phyloP scores from a whole-genome alignment of 495 filamentous ascomycete species.

The Annulohypoxylon stygium region DNA sequence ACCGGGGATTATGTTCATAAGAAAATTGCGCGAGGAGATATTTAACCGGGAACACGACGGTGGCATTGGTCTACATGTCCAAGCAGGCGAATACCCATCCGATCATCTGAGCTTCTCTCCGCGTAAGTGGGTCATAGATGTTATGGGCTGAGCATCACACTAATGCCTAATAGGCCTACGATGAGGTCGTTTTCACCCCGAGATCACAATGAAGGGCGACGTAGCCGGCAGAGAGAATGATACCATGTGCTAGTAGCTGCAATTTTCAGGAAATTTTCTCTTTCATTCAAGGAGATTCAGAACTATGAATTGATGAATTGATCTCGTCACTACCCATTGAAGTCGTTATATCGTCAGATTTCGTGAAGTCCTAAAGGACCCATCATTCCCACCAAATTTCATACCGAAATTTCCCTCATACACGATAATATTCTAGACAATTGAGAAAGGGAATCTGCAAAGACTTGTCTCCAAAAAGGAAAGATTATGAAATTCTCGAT shows the following conservation, averaged over 20 bases:
- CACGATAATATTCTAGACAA: background rate
- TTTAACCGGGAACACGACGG: too few relatives aligned
- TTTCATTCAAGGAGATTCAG: background rate
- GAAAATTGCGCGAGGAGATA: too few relatives aligned
- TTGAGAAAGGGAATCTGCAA: background rate
- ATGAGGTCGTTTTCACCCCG: background rate
- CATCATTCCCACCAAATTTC: background rate
- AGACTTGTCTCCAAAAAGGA: background rate
- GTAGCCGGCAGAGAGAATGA: slow-evolving; percentile 17
- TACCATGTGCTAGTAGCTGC: slow-evolving; percentile 12
- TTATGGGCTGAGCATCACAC: slow-evolving; percentile 3
- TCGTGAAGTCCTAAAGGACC: background rate
- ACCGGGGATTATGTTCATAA: too few relatives aligned
- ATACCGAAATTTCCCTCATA: background rate
- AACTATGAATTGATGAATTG: background rate
- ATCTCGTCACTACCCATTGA: background rate
- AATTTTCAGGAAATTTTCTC: background rate
- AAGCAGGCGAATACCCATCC: too few relatives aligned
- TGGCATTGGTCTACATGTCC: background rate
- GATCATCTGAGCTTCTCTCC: background rate
- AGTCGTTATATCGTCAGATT: background rate
- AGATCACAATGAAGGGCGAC: background rate
- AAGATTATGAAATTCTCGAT: background rate
- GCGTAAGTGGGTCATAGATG: slow-evolving; percentile 24
- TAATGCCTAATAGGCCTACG: slow-evolving; percentile 31